Base-by-base conservation (phyloP, 352 stramenopile species). In the Phytopythium kandeliae region DNA sequence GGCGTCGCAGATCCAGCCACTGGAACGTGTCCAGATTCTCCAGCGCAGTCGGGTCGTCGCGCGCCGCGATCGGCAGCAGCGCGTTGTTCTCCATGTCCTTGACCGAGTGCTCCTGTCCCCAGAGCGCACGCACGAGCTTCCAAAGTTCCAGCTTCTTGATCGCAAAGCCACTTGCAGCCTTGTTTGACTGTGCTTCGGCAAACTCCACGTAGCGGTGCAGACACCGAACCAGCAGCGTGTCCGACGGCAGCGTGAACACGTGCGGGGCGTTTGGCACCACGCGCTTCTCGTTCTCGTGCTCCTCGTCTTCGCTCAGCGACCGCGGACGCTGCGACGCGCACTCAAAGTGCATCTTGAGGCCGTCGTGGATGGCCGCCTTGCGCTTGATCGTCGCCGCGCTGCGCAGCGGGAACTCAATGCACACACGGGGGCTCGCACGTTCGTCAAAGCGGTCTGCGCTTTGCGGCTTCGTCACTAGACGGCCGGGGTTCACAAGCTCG, bases 71-170 rank as follows among this genome's bases (percentile, higher is more conserved):
- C 30, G 68, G 70, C 21, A 71, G 77, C 30, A 71, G 59, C 13
- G 48, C 33, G 28, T 64, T 65, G 44, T 66, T 57, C 12, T 38
- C 52, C 35, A 55, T 54, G 42, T 65, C 60, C 7, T 60, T 65
- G 6, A 60, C 63, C 12, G 63, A 60, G 57, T 89, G 72, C 37
- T 92, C 82, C 64, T 90, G 79, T 15, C 82, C 82, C 75, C 79
- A 92, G 21, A 92, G 58, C 40, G 82, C 74, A 43, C 82, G 71
- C 13, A 92, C 62, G 12, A 92, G 57, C 36, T 78, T 86, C 82
- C 79, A 91, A 4, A 91, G 40, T n/a, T 80, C 54, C 38, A 71
- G 47, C 56, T 63, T 66, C 42, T 67, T 52, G 34, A 41, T 31
- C 13, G 46, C 33, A 41, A 52, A 42, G 19, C 36, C 34, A 35